phyloP scores from a whole-genome alignment of 495 filamentous ascomycete genomes.

The Daldinia childiae region DNA sequence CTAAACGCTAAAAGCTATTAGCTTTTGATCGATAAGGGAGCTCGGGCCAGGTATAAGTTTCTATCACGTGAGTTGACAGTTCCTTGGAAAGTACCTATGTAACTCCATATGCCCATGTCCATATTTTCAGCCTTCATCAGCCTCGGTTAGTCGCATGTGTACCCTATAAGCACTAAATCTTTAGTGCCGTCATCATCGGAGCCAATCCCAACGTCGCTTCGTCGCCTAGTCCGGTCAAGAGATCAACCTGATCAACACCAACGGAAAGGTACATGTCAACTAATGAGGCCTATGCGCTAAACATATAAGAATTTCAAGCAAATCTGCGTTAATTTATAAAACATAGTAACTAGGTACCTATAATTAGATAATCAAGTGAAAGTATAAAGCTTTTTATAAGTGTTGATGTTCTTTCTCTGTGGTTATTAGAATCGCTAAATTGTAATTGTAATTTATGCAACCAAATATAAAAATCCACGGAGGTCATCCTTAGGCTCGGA shows the following conservation, averaged over 20 bases:
- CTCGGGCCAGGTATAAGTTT: conserved; percentile 21
- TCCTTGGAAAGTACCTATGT: neutral
- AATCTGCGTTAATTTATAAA: no score
- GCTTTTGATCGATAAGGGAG: conserved; percentile 38
- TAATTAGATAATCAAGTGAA: neutral
- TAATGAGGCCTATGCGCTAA: no score
- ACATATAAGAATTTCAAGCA: no score
- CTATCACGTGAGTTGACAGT: neutral
- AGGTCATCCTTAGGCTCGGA: neutral
- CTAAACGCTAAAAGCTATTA: conserved; percentile 1
- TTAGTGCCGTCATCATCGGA: neutral
- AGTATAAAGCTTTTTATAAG: neutral
- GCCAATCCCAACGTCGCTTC: neutral
- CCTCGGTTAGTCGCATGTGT: conserved; percentile 6
- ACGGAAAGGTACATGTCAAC: no score
- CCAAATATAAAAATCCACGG: neutral
- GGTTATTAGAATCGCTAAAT: no score
- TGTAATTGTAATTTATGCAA: neutral
- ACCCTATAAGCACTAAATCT: neutral
- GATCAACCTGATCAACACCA: neutral
- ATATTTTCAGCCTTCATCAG: conserved; percentile 6
- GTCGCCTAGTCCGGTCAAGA: neutral
- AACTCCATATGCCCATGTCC: neutral
- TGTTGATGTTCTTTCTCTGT: no score
- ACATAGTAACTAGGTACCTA: no score